Evolutionary conservation across 805 yeast species (phyloP).

Genomic region (Candida pseudofarinosa): DNA sequence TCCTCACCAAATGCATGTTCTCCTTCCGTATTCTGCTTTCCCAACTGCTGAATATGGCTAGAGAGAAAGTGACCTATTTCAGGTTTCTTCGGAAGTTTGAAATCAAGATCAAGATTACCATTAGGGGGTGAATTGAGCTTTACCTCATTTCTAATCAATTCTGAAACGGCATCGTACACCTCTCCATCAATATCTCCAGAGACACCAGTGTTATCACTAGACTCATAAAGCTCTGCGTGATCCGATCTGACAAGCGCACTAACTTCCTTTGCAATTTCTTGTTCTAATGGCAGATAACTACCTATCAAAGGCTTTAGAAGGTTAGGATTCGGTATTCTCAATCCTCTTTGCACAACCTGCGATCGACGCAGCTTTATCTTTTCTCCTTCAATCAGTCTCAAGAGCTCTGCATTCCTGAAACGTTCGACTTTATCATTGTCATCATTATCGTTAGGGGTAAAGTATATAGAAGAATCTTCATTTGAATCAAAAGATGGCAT

Average conservation of each 20-base stretch:
- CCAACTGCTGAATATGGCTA: constrained; percentile 14
- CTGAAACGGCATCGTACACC: constrained; percentile 12
- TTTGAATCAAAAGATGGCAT: constrained; percentile 28
- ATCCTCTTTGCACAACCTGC: constrained; percentile 41
- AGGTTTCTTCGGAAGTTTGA: constrained; percentile 11
- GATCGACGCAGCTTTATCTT: constrained; percentile 38
- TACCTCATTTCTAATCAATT: constrained; percentile 11
- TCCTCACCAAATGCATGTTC: constrained; percentile 1
- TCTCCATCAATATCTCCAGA: constrained; percentile 32
- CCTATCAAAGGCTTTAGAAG: neutral
- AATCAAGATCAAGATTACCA: neutral
- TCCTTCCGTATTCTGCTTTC: constrained; percentile 1
- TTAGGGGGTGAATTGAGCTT: neutral
- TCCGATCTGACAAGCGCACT: constrained; percentile 39
- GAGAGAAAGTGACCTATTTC: constrained; percentile 14
- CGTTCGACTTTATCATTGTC: constrained; percentile 26
- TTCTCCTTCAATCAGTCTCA: constrained; percentile 23
- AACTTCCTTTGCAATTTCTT: constrained; percentile 14
- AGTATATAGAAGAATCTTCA: constrained; percentile 13
- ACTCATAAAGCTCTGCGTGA: constrained; percentile 25
- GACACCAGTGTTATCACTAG: constrained; percentile 11
- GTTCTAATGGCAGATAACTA: neutral
- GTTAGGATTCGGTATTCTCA: constrained; percentile 39
- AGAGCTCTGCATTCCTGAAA: constrained; percentile 17
- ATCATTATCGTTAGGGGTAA: constrained; percentile 23